Evolutionary conservation across 768 basidiomycete genomes (phyloP).

Genomic region (Lentinula aciculospora): DNA sequence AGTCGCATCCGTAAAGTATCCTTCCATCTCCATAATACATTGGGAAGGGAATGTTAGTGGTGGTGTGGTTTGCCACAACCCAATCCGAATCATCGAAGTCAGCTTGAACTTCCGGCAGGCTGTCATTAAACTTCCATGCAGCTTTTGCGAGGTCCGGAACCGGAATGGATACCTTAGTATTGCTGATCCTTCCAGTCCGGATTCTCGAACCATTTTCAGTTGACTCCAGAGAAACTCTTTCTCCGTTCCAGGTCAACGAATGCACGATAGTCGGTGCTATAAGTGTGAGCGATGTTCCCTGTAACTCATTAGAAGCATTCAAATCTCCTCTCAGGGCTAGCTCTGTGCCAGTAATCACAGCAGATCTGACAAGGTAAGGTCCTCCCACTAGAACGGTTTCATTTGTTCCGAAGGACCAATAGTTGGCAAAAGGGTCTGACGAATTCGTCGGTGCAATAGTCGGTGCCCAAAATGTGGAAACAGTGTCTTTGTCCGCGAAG

Average conservation of each 20-base stretch:
- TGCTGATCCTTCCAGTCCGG: neutral
- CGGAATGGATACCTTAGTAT: neutral
- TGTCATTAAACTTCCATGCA: conserved; percentile 73
- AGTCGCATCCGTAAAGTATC: conserved; percentile 83
- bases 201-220: conserved; percentile 14
- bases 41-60: conserved; percentile 66
- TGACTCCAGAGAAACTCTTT: conserved; percentile 27
- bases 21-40: conserved; percentile 72
- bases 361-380: conserved; percentile 59
- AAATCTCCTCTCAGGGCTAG: conserved; percentile 69
- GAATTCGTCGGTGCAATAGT: conserved; percentile 36
- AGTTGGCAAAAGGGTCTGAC: conserved; percentile 44
- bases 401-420: conserved; percentile 74
- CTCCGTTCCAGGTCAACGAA: conserved; percentile 71
- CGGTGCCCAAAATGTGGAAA: conserved; percentile 75
- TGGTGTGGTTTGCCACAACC: conserved; percentile 64
- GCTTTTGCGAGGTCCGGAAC: conserved; percentile 7
- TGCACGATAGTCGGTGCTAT: conserved; percentile 51
- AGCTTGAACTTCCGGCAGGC: conserved; percentile 61
- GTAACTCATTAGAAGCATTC: conserved; percentile 25
- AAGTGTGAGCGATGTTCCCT: conserved; percentile 49
- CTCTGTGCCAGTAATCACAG: conserved; percentile 37
- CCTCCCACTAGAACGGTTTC: conserved; percentile 59
- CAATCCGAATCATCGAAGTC: conserved; percentile 60
- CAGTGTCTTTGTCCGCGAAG: conserved; percentile 60